Evolutionary conservation across 805 yeast species (phyloP).

Genomic region (Lipomyces yamanashiensis): DNA sequence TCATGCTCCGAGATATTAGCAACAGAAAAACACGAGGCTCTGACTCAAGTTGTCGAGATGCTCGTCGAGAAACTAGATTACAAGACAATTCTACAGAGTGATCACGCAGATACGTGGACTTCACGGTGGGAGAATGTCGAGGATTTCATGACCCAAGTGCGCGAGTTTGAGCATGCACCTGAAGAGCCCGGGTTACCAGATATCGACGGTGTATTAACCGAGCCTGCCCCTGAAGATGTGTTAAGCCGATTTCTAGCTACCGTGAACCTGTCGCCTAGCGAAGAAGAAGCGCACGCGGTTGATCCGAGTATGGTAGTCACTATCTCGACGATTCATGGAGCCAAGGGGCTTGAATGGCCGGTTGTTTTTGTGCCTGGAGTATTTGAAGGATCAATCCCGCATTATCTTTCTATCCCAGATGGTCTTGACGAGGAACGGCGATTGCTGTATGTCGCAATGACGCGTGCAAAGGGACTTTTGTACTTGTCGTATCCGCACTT

Average conservation of each 20-base stretch:
- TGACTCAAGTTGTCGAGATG: slow-evolving; percentile 12
- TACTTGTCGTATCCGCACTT: slow-evolving; percentile 19
- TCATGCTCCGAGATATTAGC: slow-evolving; percentile 15
- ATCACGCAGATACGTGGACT: slow-evolving; percentile 29
- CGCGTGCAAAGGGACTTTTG: slow-evolving; percentile 67
- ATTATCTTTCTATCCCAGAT: slow-evolving; percentile 42
- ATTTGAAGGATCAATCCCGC: slow-evolving; percentile 69
- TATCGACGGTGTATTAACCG: slow-evolving; percentile 13
- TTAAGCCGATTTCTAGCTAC: slow-evolving; percentile 28
- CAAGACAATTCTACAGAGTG: slow-evolving; percentile 14
- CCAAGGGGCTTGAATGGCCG: slow-evolving; percentile 97
- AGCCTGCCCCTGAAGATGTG: slow-evolving; percentile 5
- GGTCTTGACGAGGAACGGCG: slow-evolving; percentile 76
- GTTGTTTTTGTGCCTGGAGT: slow-evolving; percentile 81
- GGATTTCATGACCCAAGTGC: slow-evolving; percentile 23
- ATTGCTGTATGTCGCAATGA: slow-evolving; percentile 84
- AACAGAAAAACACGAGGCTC: slow-evolving; percentile 2
- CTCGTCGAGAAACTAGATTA: slow-evolving; percentile 23
- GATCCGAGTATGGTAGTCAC: slow-evolving; percentile 45
- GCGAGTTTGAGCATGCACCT: slow-evolving; percentile 8
- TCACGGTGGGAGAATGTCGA: slow-evolving; percentile 36
- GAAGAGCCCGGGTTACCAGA: slow-evolving; percentile 22
- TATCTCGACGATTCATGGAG: slow-evolving; percentile 85
- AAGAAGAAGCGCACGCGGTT: slow-evolving; percentile 14
- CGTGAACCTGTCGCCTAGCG: slow-evolving; percentile 27